Evolutionary conservation across 495 filamentous ascomycete genomes (phyloP).

Genomic region (Wilcoxina mikolae): DNA sequence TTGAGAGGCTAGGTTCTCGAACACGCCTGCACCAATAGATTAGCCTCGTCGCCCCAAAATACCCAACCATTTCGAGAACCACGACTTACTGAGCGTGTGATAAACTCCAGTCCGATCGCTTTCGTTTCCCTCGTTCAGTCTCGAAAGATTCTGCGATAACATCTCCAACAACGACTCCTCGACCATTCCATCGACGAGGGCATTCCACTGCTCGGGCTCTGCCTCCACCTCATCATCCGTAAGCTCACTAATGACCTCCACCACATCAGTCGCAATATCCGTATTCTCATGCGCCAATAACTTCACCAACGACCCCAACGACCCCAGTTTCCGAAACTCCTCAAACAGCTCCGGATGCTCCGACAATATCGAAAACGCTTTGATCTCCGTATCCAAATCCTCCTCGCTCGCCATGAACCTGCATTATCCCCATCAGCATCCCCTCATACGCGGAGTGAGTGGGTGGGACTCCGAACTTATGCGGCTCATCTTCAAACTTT

Average conservation of each 20-base stretch:
- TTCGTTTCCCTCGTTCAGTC: constrained; percentile 67
- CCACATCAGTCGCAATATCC: constrained; percentile 83
- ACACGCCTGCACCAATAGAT: constrained; percentile 40
- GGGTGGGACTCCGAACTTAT: constrained; percentile 45
- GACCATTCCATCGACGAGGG: constrained; percentile 63
- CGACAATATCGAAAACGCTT: constrained; percentile 69
- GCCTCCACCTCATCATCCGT: constrained; percentile 89
- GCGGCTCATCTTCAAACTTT: constrained; percentile 69
- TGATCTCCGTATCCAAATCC: constrained; percentile 81
- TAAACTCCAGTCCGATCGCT: constrained; percentile 74
- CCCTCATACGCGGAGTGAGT: background rate
- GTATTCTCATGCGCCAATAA: constrained; percentile 90
- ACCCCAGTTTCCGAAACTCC: constrained; percentile 69
- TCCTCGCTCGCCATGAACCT: constrained; percentile 75
- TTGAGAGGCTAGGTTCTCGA: constrained; percentile 76
- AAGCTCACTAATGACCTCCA: constrained; percentile 83
- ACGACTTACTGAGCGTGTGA: constrained; percentile 50
- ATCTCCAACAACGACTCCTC: constrained; percentile 72
- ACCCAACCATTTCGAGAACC: too few relatives aligned
- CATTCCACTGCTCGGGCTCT: constrained; percentile 68
- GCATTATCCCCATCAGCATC: constrained; percentile 6
- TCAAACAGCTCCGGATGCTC: constrained; percentile 76
- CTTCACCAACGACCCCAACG: constrained; percentile 57
- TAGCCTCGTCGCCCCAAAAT: background rate
- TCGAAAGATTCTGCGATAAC: constrained; percentile 65